These are phyloP conservation scores for Myrmaecium sp. DNA, from an alignment of 2,329 filamentous ascomycete species.

Conservation along the genomic window DNA sequence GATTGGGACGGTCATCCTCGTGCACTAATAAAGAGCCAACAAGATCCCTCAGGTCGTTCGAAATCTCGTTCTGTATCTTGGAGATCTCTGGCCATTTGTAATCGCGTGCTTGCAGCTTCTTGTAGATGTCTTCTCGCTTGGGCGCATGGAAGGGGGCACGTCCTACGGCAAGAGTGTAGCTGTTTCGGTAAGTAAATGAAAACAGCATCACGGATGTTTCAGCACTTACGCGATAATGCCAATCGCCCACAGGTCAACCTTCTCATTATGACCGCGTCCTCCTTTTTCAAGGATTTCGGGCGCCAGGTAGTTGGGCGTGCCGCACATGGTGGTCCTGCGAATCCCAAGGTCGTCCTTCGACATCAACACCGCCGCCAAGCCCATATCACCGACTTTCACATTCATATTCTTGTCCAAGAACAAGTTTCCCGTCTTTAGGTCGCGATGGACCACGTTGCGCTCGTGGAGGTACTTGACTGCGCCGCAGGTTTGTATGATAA, in stretches of 20 bases:
- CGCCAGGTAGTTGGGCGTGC: constrained; percentile 95
- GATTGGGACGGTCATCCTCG: constrained; percentile 56
- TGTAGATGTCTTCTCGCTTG: constrained; percentile 73
- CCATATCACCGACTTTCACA: constrained; percentile 95
- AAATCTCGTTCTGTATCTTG: constrained; percentile 52
- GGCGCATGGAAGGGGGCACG: constrained; percentile 92
- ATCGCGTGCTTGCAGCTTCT: constrained; percentile 48
- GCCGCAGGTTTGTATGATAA: constrained; percentile 85
- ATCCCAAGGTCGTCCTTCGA: constrained; percentile 81
- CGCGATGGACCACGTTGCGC: constrained; percentile 88
- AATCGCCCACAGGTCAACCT: constrained; percentile 96
- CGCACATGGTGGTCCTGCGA: constrained; percentile 82
- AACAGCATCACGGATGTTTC: neutral
- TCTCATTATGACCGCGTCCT: constrained; percentile 88
- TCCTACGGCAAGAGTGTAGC: constrained; percentile 90
- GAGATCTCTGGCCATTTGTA: constrained; percentile 63
- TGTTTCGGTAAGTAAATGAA: constrained; percentile 21
- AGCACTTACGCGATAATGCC: constrained; percentile 75
- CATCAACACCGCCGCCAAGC: constrained; percentile 76
- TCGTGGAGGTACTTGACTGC: constrained; percentile 97
- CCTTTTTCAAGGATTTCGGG: constrained; percentile 91
- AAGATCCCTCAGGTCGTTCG: constrained; percentile 58
- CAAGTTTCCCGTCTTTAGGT: constrained; percentile 95
- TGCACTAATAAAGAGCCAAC: constrained; percentile 62
- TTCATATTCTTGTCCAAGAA: constrained; percentile 94